These are phyloP conservation scores for Euclidium syriacum DNA, from an alignment of 345 rosid species.

Conservation along the genomic window DNA sequence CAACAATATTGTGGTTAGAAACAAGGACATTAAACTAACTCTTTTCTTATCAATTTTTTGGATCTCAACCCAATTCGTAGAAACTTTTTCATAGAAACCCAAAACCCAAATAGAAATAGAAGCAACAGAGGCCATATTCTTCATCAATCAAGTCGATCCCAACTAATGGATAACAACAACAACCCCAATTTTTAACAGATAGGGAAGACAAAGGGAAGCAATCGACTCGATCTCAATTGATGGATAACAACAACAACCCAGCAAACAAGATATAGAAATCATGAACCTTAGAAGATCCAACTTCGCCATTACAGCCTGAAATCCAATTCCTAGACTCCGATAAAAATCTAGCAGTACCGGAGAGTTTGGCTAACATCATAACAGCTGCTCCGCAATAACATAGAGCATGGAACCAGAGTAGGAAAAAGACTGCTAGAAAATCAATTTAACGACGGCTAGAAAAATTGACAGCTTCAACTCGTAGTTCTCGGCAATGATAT, in stretches of 20 bases:
- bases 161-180: slow-evolving; percentile 43
- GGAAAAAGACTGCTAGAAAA: slow-evolving; percentile 57
- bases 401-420: slow-evolving; percentile 84
- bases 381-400: slow-evolving; percentile 84
- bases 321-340: slow-evolving; percentile 27
- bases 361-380: slow-evolving; percentile 85
- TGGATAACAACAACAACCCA: slow-evolving; percentile 65
- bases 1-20: slow-evolving; percentile 55
- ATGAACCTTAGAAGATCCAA: slow-evolving; percentile 36
- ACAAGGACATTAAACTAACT: slow-evolving; percentile 62
- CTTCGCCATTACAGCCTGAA: slow-evolving; percentile 14
- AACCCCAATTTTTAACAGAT: slow-evolving; percentile 34
- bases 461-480: slow-evolving; percentile 71
- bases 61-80: slow-evolving; percentile 60
- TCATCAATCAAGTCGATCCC: slow-evolving; percentile 55
- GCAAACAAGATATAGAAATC: slow-evolving; percentile 55
- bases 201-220: slow-evolving; percentile 70
- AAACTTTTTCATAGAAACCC: slow-evolving; percentile 77
- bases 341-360: slow-evolving; percentile 62
- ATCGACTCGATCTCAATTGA: slow-evolving; percentile 84
- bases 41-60: slow-evolving; percentile 60
- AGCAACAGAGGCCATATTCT: slow-evolving; percentile 82
- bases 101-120: slow-evolving; percentile 83
- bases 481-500: slow-evolving; percentile 55
- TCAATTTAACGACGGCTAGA: slow-evolving; percentile 52